phyloP scores from a whole-genome alignment of 208 protist genomes.

The Trypanosoma vivax region DNA sequence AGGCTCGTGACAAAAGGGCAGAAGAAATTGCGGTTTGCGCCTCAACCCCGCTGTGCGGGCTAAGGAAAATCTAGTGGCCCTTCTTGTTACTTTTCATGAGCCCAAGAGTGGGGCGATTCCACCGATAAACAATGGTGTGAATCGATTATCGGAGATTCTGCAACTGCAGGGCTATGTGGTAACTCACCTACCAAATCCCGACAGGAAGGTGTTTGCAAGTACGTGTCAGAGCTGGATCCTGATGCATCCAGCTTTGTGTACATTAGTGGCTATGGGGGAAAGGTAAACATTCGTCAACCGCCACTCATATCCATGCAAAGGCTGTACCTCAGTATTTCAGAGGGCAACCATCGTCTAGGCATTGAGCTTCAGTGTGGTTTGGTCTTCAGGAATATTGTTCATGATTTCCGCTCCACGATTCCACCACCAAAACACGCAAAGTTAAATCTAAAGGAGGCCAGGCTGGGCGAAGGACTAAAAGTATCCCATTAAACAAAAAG shows the following conservation, averaged over 20 bases:
- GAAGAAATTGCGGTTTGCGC: conserved; percentile 73
- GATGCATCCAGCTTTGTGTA: conserved; percentile 72
- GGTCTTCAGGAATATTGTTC: conserved; percentile 26
- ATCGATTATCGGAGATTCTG: conserved; percentile 46
- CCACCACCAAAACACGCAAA: conserved; percentile 46
- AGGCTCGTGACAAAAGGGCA: conserved; percentile 56
- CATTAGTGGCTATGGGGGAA: conserved; percentile 80
- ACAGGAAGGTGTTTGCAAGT: conserved; percentile 39
- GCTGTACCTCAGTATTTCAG: conserved; percentile 55
- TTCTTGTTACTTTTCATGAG: conserved; percentile 69
- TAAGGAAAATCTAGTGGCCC: conserved; percentile 50
- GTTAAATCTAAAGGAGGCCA: no score
- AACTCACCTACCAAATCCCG: conserved; percentile 41
- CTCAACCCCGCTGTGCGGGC: conserved; percentile 60
- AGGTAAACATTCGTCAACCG: conserved; percentile 61
- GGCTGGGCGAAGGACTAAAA: conserved; percentile 11
- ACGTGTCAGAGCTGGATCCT: conserved; percentile 47
- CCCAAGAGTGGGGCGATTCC: conserved; percentile 36
- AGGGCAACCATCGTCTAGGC: conserved; percentile 39
- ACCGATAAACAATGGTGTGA: conserved; percentile 29
- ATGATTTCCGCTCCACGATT: conserved; percentile 26
- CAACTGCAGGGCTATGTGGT: conserved; percentile 74
- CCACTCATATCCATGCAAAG: conserved; percentile 45
- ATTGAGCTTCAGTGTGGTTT: conserved; percentile 36
- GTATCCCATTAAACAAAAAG: conserved; percentile 32